phyloP scores from a whole-genome alignment of 163 green algal genomes.

The Coccomyxa subellipsoidea region DNA sequence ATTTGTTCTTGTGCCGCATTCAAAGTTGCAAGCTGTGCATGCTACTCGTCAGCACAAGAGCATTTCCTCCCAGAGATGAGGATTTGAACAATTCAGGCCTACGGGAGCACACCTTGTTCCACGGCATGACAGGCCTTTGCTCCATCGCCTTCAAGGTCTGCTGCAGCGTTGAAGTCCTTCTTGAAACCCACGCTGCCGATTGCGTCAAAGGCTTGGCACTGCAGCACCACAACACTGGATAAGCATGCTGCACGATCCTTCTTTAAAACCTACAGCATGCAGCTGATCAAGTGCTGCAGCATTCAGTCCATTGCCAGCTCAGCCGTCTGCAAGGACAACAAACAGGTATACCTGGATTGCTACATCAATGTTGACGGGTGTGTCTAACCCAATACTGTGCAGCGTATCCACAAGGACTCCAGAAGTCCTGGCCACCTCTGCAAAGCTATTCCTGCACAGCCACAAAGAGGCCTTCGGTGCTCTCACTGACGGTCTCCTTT shows the following conservation, averaged over 20 bases:
- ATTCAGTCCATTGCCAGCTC: too few relatives aligned
- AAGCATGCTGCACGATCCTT: too few relatives aligned
- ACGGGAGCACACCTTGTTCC: neutral
- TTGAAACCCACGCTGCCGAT: conserved; percentile 5
- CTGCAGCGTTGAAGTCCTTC: neutral
- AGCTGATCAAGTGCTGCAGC: too few relatives aligned
- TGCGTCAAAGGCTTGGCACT: conserved; percentile 1
- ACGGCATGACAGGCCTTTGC: neutral
- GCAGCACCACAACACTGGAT: neutral
- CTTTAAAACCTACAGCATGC: too few relatives aligned
- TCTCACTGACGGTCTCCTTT: neutral
- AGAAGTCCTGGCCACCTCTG: neutral
- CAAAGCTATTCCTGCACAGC: neutral
- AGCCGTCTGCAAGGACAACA: conserved; percentile 4
- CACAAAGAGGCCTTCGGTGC: neutral
- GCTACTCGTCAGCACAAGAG: too few relatives aligned
- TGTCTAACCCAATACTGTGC: neutral
- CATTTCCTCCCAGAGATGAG: too few relatives aligned
- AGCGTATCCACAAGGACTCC: neutral
- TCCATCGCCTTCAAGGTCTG: neutral
- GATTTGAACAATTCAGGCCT: too few relatives aligned
- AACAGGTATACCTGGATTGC: conserved; percentile 19
- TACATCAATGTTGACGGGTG: conserved; percentile 7
- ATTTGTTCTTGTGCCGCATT: too few relatives aligned
- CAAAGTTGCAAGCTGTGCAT: too few relatives aligned